Percentiles rank a stretch among this genome's conserved stretches.
These are phyloP conservation scores for Penicillium egyptiacum DNA, from an alignment of 495 filamentous ascomycete genomes.

Conservation along the genomic window DNA sequence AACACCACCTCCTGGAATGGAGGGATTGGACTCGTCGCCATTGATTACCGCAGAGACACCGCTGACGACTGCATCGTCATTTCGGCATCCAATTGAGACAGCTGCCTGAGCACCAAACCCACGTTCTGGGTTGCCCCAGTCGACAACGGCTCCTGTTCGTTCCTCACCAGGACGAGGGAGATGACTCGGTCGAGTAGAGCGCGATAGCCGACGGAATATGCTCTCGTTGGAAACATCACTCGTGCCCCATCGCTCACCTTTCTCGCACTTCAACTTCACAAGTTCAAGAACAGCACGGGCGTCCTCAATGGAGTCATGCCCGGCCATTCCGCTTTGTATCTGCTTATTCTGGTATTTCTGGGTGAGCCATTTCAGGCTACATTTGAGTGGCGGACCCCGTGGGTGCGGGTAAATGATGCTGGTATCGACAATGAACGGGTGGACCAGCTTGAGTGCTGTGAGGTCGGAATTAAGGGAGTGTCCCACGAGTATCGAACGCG, in stretches of 20 bases:
- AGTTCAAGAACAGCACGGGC: constrained; percentile 87
- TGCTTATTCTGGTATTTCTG: constrained; percentile 77
- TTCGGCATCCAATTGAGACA: constrained; percentile 67
- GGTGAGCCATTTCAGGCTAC: constrained; percentile 78
- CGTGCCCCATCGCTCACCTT: constrained; percentile 78
- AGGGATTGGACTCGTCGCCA: constrained; percentile 62
- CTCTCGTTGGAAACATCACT: constrained; percentile 73
- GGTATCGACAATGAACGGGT: constrained; percentile 92
- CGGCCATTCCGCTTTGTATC: constrained; percentile 77
- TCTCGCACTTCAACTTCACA: constrained; percentile 92
- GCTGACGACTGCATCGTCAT: constrained; percentile 72
- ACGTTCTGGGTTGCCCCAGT: constrained; percentile 79
- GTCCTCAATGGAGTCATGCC: constrained; percentile 92
- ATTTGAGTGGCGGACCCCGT: constrained; percentile 69
- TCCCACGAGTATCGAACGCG: constrained; percentile 78
- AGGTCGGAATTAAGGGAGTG: constrained; percentile 93
- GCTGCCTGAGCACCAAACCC: constrained; percentile 71
- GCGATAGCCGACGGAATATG: constrained; percentile 78
- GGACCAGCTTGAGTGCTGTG: constrained; percentile 75
- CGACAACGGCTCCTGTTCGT: constrained; percentile 77
- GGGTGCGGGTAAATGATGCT: constrained; percentile 81
- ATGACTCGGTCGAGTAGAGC: constrained; percentile 56
- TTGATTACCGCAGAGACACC: constrained; percentile 65
- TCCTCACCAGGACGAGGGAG: constrained; percentile 42
- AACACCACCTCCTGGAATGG: constrained; percentile 67